Evolutionary conservation across 805 yeast genomes (phyloP).

Genomic region (Ogataea pilisensis): DNA sequence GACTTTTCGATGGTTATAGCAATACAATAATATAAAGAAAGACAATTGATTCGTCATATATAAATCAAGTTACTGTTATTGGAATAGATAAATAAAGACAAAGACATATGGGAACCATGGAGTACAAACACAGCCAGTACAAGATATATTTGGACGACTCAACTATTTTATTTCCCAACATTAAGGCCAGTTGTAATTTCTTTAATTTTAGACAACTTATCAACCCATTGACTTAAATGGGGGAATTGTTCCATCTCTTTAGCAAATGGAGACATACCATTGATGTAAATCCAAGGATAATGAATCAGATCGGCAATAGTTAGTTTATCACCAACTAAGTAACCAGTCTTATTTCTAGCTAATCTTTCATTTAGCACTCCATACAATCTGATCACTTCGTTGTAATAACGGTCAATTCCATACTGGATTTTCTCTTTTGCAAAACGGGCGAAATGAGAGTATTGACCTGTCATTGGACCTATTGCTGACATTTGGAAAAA

Average conservation of each 20-base stretch:
- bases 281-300: constrained; percentile 40
- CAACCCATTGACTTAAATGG: constrained; percentile 37
- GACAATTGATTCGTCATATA: no score
- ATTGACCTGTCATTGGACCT: constrained; percentile 65
- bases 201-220: constrained; percentile 29
- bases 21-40: no score
- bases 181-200: constrained; percentile 33
- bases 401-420: constrained; percentile 46
- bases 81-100: no score
- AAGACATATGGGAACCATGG: no score
- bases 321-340: constrained; percentile 55
- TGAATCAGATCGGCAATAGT: constrained; percentile 55
- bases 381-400: constrained; percentile 50
- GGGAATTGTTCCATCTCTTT: constrained; percentile 39
- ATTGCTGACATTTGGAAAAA: constrained; percentile 55
- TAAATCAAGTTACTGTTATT: no score
- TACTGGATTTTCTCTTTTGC: constrained; percentile 52
- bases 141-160: neutral
- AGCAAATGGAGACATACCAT: constrained; percentile 6
- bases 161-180: neutral
- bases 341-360: constrained; percentile 44
- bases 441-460: constrained; percentile 40
- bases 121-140: no score
- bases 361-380: constrained; percentile 52
- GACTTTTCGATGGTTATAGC: no score